Evolutionary conservation across 2,329 filamentous ascomycete species (phyloP).

Genomic region (Hirsutella minnesotensis): DNA sequence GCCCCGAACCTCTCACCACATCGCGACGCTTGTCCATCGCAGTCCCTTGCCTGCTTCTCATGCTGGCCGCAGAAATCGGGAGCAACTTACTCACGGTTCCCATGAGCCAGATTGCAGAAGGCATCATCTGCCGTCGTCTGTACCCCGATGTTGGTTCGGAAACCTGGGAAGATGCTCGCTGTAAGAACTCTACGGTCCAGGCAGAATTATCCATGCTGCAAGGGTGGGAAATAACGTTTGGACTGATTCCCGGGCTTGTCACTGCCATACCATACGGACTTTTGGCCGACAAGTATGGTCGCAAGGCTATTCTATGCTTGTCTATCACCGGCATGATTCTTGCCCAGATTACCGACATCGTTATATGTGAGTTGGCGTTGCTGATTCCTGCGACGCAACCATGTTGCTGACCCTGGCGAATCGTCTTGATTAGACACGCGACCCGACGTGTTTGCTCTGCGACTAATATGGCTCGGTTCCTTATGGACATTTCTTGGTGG

Average conservation of each 20-base stretch:
- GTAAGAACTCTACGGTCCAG: background rate
- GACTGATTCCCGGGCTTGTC: constrained; percentile 1
- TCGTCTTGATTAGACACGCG: no score
- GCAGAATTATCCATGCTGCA: background rate
- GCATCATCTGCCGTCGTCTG: background rate
- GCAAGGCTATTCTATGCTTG: background rate
- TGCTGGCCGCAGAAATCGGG: background rate
- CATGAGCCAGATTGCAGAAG: background rate
- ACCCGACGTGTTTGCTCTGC: background rate
- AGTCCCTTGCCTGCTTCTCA: background rate
- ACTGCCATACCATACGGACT: background rate
- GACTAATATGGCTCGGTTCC: background rate
- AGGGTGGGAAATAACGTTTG: background rate
- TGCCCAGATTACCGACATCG: background rate
- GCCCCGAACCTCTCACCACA: no score
- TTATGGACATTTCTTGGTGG: background rate
- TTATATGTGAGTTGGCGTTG: no score
- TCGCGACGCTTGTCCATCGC: background rate
- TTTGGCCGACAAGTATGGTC: background rate
- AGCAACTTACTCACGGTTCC: background rate
- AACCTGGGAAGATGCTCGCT: background rate
- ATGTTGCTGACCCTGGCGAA: no score
- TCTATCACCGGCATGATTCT: background rate
- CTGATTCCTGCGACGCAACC: no score
- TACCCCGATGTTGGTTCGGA: background rate